Conservation (phyloP, 352 stramenopile species). For the Globisporangium alternatum region DNA sequence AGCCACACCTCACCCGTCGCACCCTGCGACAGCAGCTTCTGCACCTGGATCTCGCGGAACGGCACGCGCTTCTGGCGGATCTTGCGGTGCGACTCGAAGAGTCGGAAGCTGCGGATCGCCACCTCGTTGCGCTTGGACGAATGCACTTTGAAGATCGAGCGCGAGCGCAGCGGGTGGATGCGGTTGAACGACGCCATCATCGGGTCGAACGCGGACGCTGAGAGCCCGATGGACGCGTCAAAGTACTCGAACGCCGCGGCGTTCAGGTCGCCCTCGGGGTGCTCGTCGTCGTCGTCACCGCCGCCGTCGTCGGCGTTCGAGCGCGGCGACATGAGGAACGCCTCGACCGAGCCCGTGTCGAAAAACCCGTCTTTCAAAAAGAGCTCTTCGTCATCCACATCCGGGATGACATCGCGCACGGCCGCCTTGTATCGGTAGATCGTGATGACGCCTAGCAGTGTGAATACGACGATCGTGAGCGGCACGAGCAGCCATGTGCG, state of each 20-base stretch:
- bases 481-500: constrained; percentile 60
- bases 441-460: constrained; percentile 40
- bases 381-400: constrained; percentile 29
- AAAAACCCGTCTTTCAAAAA: constrained; percentile 39
- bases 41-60: constrained; percentile 52
- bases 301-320: background rate
- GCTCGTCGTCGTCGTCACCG: constrained; percentile 3
- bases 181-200: constrained; percentile 28
- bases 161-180: constrained; percentile 27
- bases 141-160: constrained; percentile 9
- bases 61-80: constrained; percentile 52
- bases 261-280: constrained; percentile 40
- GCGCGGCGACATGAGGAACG: constrained; percentile 31
- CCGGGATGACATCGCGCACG: constrained; percentile 29
- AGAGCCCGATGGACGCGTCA: constrained; percentile 52
- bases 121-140: constrained; percentile 44
- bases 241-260: constrained; percentile 53
- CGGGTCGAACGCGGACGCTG: constrained; percentile 51
- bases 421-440: constrained; percentile 52
- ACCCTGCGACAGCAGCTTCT: constrained; percentile 46
- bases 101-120: constrained; percentile 51
- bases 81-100: constrained; percentile 63
- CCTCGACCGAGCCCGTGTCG: constrained; percentile 43
- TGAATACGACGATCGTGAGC: constrained; percentile 47
- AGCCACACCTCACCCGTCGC: constrained; percentile 72